Evolutionary conservation across 1,284 basidiomycete species (phyloP).

Genomic region (Coriolopsis trogii): DNA sequence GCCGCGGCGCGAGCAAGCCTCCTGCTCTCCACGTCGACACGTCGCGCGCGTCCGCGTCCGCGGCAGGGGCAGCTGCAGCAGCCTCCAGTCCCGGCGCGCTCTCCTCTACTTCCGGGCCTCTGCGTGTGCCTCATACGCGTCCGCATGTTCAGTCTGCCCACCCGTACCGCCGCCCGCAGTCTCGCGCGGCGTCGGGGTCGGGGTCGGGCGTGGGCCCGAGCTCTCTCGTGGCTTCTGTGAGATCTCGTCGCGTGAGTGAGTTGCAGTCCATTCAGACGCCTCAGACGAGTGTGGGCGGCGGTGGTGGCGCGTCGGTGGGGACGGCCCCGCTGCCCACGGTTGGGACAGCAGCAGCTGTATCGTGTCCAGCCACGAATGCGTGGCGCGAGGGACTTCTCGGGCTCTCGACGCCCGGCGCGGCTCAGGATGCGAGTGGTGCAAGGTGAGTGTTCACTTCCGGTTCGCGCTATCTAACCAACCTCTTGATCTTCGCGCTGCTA

Average conservation of each 20-base stretch:
- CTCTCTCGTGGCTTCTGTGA: constrained; percentile 20
- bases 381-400: constrained; percentile 24
- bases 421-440: too few relatives aligned
- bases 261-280: constrained; percentile 16
- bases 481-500: constrained; percentile 15
- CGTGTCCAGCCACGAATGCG: constrained; percentile 25
- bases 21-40: constrained; percentile 25
- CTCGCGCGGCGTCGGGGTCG: constrained; percentile 24
- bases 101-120: constrained; percentile 25
- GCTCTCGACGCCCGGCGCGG: constrained; percentile 2
- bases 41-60: constrained; percentile 18
- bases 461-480: not conserved
- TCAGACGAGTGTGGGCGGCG: constrained; percentile 22
- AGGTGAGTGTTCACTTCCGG: constrained; percentile 18
- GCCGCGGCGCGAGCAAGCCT: constrained; percentile 25
- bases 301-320: not conserved
- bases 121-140: constrained; percentile 27
- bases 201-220: constrained; percentile 20
- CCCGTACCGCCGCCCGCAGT: constrained; percentile 33
- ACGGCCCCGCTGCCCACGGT: constrained; percentile 16
- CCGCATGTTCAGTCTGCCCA: constrained; percentile 26
- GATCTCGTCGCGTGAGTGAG: constrained; percentile 25
- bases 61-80: constrained; percentile 2
- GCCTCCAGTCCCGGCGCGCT: constrained; percentile 23
- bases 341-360: constrained; percentile 25